Conservation (phyloP, 2,329 filamentous ascomycete species). For the Sporothrix inflata region DNA sequence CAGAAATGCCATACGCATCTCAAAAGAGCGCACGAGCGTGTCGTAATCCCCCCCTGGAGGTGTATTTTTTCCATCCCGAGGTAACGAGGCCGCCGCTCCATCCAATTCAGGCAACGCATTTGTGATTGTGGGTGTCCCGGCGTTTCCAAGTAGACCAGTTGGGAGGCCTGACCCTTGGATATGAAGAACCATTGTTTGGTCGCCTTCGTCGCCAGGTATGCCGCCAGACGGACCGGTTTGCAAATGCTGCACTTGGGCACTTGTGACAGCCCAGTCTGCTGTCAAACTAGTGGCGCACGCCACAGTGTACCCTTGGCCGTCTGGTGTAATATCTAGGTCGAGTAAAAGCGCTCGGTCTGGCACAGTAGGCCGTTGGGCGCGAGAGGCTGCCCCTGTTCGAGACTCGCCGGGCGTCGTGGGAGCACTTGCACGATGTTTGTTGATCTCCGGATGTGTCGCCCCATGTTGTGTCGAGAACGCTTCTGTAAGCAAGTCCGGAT, state of each 20-base stretch:
- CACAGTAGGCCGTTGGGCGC: constrained; percentile 34
- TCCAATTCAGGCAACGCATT: background rate
- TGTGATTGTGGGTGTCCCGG: background rate
- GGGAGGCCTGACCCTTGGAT: constrained; percentile 55
- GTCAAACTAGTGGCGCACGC: constrained; percentile 72
- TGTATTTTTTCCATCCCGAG: background rate
- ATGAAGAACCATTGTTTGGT: constrained; percentile 60
- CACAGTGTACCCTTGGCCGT: constrained; percentile 55
- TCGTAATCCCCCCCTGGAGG: constrained; percentile 49
- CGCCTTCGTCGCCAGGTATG: constrained; percentile 34
- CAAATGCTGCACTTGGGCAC: constrained; percentile 51
- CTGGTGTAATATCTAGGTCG: constrained; percentile 52
- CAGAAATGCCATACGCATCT: constrained; percentile 59
- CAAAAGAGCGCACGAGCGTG: constrained; percentile 59
- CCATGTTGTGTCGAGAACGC: constrained; percentile 57
- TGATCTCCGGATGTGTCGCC: background rate
- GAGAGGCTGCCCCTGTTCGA: background rate
- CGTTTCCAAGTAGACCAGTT: background rate
- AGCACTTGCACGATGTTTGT: background rate
- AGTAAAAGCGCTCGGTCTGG: constrained; percentile 59
- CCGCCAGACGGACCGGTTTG: constrained; percentile 42
- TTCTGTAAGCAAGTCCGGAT: constrained; percentile 73
- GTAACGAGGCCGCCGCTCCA: background rate
- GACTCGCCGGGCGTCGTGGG: background rate
- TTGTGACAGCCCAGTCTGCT: constrained; percentile 68